Evolutionary conservation across 768 basidiomycete species (phyloP).

Genomic region (Macrolepiota fuliginosa): DNA sequence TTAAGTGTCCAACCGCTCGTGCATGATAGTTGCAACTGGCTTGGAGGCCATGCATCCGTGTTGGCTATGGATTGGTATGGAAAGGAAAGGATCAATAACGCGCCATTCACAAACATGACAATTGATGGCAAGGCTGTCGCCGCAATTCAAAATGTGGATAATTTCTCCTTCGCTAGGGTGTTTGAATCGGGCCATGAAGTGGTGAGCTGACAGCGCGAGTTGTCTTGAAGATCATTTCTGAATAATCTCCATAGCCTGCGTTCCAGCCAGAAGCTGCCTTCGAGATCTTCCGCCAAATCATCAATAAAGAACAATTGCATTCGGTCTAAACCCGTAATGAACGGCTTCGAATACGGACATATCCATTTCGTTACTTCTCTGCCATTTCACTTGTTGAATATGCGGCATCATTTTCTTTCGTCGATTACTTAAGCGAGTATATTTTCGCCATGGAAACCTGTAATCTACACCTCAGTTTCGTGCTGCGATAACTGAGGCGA

Average conservation of each 20-base stretch:
- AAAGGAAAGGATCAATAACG: conserved; percentile 32
- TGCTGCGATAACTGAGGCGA: too few relatives aligned
- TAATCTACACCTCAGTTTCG: too few relatives aligned
- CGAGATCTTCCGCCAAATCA: conserved; percentile 56
- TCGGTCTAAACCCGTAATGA: conserved; percentile 30
- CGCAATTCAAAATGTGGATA: conserved; percentile 61
- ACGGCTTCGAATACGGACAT: too few relatives aligned
- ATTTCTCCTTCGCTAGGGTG: conserved; percentile 69
- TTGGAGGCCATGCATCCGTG: conserved; percentile 41
- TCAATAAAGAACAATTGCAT: conserved; percentile 50
- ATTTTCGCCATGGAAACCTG: too few relatives aligned
- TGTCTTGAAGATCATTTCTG: not conserved
- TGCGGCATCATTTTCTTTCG: too few relatives aligned
- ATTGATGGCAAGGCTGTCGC: conserved; percentile 51
- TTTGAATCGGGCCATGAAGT: conserved; percentile 62
- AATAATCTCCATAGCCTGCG: conserved; percentile 41
- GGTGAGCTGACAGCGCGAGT: conserved; percentile 33
- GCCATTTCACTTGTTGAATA: too few relatives aligned
- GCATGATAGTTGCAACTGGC: conserved; percentile 41
- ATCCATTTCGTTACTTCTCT: too few relatives aligned
- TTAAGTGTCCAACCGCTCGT: not conserved
- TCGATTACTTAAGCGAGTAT: too few relatives aligned
- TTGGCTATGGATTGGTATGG: conserved; percentile 47
- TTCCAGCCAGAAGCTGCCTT: conserved; percentile 59
- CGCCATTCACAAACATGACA: conserved; percentile 53